phyloP scores from a whole-genome alignment of 768 basidiomycete species.

The Goffeauzyma gilvescens region DNA sequence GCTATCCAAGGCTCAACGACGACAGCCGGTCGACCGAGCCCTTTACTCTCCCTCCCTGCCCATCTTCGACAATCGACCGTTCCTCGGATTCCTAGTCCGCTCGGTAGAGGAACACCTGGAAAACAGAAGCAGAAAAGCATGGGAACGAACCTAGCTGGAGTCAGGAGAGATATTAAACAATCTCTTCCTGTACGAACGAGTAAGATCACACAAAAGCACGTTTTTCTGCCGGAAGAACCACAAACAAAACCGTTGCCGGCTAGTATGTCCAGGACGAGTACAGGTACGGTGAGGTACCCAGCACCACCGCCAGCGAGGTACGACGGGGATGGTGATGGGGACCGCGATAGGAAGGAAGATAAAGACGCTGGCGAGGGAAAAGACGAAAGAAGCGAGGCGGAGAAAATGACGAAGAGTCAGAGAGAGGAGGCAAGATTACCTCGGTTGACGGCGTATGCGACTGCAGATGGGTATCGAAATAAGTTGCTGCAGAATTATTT shows the following conservation, averaged over 20 bases:
- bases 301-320: not conserved
- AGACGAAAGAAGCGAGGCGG: constrained; percentile 66
- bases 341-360: constrained; percentile 41
- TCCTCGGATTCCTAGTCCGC: constrained; percentile 25
- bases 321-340: too few species aligned
- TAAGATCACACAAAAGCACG: constrained; percentile 79
- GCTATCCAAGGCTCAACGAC: constrained; percentile 9
- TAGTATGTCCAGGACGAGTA: constrained; percentile 21
- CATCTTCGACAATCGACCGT: constrained; percentile 24
- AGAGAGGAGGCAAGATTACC: constrained; percentile 60
- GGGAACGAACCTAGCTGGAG: too few species aligned
- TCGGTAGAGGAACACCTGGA: constrained; percentile 27
- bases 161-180: constrained; percentile 12
- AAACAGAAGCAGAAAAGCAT: not conserved
- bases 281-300: constrained; percentile 31
- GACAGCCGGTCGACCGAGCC: constrained; percentile 8
- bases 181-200: constrained; percentile 43
- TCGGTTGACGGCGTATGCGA: constrained; percentile 72
- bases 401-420: constrained; percentile 74
- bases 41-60: constrained; percentile 19
- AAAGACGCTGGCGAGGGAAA: constrained; percentile 43
- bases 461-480: constrained; percentile 68
- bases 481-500: constrained; percentile 65
- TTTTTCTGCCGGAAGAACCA: constrained; percentile 70
- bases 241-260: constrained; percentile 54